Evolutionary conservation across 1,284 basidiomycete genomes (phyloP), one percentile per base, ranked within the genome.

Genomic region (Volvariella surrecta): DNA sequence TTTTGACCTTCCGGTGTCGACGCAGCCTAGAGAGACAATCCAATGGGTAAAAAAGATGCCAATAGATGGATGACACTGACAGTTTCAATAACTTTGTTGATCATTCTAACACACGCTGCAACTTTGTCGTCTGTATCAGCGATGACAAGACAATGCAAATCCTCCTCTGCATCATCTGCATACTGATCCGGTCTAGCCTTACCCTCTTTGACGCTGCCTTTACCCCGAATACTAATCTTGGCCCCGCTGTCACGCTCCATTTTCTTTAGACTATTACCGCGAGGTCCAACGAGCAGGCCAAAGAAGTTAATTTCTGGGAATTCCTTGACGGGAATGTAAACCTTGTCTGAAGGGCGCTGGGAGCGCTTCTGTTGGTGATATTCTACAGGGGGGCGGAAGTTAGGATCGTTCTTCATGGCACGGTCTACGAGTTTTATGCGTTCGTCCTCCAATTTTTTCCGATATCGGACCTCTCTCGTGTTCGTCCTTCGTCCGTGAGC

Each of bases 221-320:
- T 98, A 44, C 96, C 96, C 50, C 96, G 81, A 54, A 99, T 99
- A 52, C 88, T 91, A 57, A 99, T 99, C 68, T 99, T 99, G 15
- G 96, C 96, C 19, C 96, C 96, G 57, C 87, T 91, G 56, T 99
- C 91, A 45, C 89, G 74, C 67, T 99, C 96, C 96, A 99, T 99
- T 64, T 91, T 94, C 75, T 99, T 99, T 71, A 99, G 69, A 66
- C 92, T 95, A 63, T 99, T 99, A 39, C 96, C 96, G 57, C 96
- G 87, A 55, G 96, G 96, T 32, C 96, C 96, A 50, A 99, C 95
- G 47, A 99, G 79, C 48, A 99, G 73, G 56, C 96, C 96, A 57
- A 99, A 99, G 66, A 99, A 99, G 65, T 99, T 99, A 73, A 99
- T 99, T 66, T 99, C 95, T 3, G 96, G 96, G 58, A 99, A 99